Percentiles rank a stretch among this genome's conserved stretches.
Evolutionary conservation across 768 basidiomycete species (phyloP).

Genomic region (Lactarius akahatsu): DNA sequence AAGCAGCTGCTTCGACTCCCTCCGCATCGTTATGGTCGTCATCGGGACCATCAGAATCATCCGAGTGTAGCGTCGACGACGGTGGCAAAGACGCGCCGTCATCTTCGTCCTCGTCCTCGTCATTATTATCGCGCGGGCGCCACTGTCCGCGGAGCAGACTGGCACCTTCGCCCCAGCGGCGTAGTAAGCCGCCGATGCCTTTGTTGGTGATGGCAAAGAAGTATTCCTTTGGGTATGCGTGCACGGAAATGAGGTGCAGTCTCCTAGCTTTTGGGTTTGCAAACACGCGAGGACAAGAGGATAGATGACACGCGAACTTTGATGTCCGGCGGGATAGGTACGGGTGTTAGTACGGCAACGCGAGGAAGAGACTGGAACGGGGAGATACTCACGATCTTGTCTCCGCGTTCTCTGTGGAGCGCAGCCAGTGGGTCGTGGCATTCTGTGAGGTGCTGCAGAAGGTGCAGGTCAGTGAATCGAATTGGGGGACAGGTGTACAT

Average conservation of each 20-base stretch:
- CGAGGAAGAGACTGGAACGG: not conserved
- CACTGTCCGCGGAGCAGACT: slow-evolving; percentile 74
- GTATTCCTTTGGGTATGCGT: slow-evolving; percentile 84
- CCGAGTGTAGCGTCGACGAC: slow-evolving; percentile 49
- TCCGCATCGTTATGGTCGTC: slow-evolving; percentile 29
- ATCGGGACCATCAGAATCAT: slow-evolving; percentile 29
- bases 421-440: slow-evolving; percentile 86
- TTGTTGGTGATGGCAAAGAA: slow-evolving; percentile 92
- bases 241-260: slow-evolving; percentile 77
- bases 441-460: slow-evolving; percentile 71
- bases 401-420: slow-evolving; percentile 72
- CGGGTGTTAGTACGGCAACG: not conserved
- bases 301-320: slow-evolving; percentile 79
- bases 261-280: slow-evolving; percentile 71
- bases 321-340: slow-evolving; percentile 22
- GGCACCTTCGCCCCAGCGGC: slow-evolving; percentile 81
- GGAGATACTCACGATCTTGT: slow-evolving; percentile 67
- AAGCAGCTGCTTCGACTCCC: not conserved
- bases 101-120: slow-evolving; percentile 26
- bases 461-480: slow-evolving; percentile 14
- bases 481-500: not conserved
- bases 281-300: slow-evolving; percentile 59
- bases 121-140: slow-evolving; percentile 47
- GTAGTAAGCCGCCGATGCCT: slow-evolving; percentile 77
- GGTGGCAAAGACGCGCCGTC: slow-evolving; percentile 40